These are phyloP conservation scores for Backusella liffmaniae DNA, from an alignment of 192 early-diverging fungal genomes.

Conservation along the genomic window DNA sequence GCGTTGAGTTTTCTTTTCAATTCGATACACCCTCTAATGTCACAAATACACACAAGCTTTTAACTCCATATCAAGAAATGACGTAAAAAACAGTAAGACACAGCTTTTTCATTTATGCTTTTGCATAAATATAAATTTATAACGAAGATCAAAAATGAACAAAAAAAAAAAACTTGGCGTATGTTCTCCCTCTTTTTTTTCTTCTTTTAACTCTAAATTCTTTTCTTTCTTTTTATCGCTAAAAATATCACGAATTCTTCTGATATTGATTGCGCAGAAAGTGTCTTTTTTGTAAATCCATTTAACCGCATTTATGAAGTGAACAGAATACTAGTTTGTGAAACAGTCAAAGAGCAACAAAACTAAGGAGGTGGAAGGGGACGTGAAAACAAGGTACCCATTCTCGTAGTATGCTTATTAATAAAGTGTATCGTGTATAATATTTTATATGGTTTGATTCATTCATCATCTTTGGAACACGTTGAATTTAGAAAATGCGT, in stretches of 20 bases:
- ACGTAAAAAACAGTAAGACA: not conserved
- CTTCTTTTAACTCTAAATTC: not conserved
- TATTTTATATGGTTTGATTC: too few relatives aligned
- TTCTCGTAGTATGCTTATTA: not conserved
- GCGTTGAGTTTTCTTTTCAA: not conserved
- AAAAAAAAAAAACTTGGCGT: not conserved
- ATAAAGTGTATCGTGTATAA: too few relatives aligned
- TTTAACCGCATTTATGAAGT: not conserved
- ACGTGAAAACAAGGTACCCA: not conserved
- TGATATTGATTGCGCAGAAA: not conserved
- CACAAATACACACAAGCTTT: not conserved
- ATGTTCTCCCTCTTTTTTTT: not conserved
- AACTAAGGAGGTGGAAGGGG: not conserved
- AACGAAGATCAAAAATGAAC: not conserved
- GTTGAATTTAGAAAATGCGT: too few relatives aligned
- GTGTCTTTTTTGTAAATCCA: not conserved
- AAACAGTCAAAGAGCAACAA: not conserved
- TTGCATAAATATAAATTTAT: not conserved
- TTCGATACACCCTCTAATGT: not conserved
- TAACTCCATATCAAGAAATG: not conserved
- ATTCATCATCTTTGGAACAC: too few relatives aligned
- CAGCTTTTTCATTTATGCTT: not conserved
- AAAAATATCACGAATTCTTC: not conserved
- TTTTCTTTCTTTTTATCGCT: not conserved
- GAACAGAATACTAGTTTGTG: not conserved